Conservation (phyloP, 306 rosid species). For the Citrullus mucosospermus region DNA sequence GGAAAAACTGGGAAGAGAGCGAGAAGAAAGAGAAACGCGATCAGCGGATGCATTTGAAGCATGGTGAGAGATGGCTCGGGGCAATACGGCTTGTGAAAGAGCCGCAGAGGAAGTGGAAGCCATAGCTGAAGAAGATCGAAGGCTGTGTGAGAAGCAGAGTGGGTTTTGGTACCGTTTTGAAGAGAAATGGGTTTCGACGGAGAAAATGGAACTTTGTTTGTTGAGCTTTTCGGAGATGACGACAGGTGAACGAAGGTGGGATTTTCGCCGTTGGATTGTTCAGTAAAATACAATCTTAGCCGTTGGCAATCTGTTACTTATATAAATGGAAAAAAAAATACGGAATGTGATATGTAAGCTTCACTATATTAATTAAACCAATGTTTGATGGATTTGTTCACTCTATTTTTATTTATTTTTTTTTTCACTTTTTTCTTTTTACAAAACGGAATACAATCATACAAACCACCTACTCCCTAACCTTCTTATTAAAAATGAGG, state of each 20-base stretch:
- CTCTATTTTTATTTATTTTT: too few relatives aligned
- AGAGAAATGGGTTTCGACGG: background rate
- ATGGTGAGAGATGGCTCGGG: conserved; percentile 39
- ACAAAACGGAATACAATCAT: too few relatives aligned
- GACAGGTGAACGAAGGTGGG: conserved; percentile 15
- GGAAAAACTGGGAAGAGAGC: conserved; percentile 33
- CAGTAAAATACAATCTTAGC: conserved; percentile 1
- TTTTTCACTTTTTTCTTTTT: too few relatives aligned
- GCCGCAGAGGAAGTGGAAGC: conserved; percentile 63
- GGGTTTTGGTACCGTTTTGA: background rate
- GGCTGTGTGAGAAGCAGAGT: background rate
- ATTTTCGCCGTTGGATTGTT: conserved; percentile 26
- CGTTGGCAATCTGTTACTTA: conserved; percentile 6
- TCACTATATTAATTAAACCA: background rate
- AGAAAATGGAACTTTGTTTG: background rate
- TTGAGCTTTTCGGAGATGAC: conserved; percentile 23
- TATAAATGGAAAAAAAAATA: background rate
- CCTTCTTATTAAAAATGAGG: too few relatives aligned
- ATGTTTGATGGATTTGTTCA: background rate
- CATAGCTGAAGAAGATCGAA: conserved; percentile 26
- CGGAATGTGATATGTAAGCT: background rate
- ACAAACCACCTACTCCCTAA: too few relatives aligned
- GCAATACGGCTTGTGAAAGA: conserved; percentile 54
- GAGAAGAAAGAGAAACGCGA: conserved; percentile 43
- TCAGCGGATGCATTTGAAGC: conserved; percentile 29